A percentile compares a stretch with the other conserved stretches of the same genome.
phyloP scores from a whole-genome alignment of 1,284 basidiomycete genomes.

The Ganoderma lucidum region DNA sequence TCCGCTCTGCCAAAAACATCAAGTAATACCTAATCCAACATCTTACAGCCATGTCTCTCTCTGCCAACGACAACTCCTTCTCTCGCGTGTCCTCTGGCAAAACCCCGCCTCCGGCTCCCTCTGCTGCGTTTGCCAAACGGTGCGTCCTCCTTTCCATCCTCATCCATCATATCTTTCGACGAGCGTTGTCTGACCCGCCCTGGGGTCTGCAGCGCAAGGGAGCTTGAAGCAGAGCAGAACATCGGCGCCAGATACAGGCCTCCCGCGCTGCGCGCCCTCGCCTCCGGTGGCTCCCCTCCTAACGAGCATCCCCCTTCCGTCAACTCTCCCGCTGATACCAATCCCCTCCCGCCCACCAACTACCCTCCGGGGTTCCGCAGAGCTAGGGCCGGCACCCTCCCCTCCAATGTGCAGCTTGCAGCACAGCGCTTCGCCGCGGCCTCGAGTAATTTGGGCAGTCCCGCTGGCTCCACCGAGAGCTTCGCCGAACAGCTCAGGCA shows the following conservation, averaged over 20 bases:
- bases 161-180: conserved; percentile 16
- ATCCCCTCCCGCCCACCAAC: conserved; percentile 69
- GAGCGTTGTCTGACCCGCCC: conserved; percentile 19
- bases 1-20: conserved; percentile 47
- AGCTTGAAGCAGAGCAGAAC: conserved; percentile 80
- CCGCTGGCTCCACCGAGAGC: conserved; percentile 68
- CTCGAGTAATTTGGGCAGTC: conserved; percentile 61
- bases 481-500: conserved; percentile 64
- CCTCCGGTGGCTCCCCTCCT: conserved; percentile 74
- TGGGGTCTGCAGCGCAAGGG: conserved; percentile 67
- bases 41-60: conserved; percentile 83
- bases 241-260: conserved; percentile 75
- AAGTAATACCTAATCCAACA: conserved; percentile 83
- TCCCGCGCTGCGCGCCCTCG: conserved; percentile 79
- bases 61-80: conserved; percentile 82
- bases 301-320: conserved; percentile 65
- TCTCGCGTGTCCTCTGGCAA: conserved; percentile 83
- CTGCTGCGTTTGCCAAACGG: conserved; percentile 89
- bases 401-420: conserved; percentile 87
- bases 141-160: conserved; percentile 42
- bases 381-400: conserved; percentile 88
- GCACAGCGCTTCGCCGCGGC: conserved; percentile 83
- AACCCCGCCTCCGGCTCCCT: conserved; percentile 89
- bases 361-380: conserved; percentile 83
- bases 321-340: conserved; percentile 63